Percentiles rank a stretch among this genome's conserved stretches.
Evolutionary conservation across 1,284 basidiomycete species (phyloP).

Genomic region (Schizopora paradoxa): DNA sequence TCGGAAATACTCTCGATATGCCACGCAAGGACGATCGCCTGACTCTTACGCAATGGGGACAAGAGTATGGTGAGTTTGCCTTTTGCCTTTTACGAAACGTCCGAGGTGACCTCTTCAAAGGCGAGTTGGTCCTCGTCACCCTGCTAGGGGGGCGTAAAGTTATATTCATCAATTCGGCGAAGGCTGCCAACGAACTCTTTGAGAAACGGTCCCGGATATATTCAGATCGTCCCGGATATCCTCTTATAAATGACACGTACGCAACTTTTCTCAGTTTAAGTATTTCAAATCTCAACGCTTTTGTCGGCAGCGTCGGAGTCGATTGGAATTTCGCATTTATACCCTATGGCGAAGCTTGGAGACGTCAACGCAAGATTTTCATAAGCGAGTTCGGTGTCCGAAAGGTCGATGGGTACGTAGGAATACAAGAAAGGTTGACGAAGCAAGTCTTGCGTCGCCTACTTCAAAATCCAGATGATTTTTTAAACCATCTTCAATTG

Average conservation of each 20-base stretch:
- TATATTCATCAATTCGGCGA: slow-evolving; percentile 21
- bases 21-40: slow-evolving; percentile 21
- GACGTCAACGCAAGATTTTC: slow-evolving; percentile 23
- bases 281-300: not conserved
- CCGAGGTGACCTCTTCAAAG: no score
- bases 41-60: slow-evolving; percentile 50
- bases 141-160: slow-evolving; percentile 21
- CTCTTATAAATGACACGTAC: slow-evolving; percentile 10
- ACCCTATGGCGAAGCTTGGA: slow-evolving; percentile 25
- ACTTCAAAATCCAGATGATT: slow-evolving; percentile 20
- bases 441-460: slow-evolving; percentile 22
- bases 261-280: not conserved
- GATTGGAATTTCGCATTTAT: slow-evolving; percentile 19
- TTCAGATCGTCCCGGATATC: slow-evolving; percentile 21
- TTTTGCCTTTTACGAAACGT: not conserved
- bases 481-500: slow-evolving; percentile 24
- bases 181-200: slow-evolving; percentile 22
- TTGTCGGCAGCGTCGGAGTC: slow-evolving; percentile 1
- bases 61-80: slow-evolving; percentile 38
- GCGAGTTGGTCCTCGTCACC: slow-evolving; percentile 22
- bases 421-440: slow-evolving; percentile 21
- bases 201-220: slow-evolving; percentile 23
- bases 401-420: slow-evolving; percentile 19
- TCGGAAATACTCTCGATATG: slow-evolving; percentile 21
- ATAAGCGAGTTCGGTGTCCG: slow-evolving; percentile 23